Conservation (phyloP, 164 flowering plant species). For the Stephania japonica region DNA sequence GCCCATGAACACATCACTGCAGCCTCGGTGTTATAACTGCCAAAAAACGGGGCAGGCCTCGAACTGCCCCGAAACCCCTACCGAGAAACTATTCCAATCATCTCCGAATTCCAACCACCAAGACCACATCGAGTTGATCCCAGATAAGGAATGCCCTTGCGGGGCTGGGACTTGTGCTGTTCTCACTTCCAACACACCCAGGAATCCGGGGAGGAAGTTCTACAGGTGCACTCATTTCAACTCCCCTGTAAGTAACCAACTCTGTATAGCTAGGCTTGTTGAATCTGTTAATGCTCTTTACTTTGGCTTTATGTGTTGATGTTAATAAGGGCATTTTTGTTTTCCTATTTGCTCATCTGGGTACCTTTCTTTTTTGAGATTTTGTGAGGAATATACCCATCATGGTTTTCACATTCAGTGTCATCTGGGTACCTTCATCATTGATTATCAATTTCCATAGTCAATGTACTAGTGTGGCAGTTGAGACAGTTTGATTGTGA, state of each 20-base stretch:
- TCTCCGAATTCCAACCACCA: not conserved
- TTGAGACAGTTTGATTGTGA: no score
- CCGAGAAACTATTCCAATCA: not conserved
- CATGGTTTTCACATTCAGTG: no score
- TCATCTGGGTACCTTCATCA: no score
- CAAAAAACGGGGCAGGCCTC: constrained; percentile 7
- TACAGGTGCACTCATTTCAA: constrained; percentile 12
- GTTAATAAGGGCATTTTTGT: not conserved
- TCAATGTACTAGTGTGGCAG: no score
- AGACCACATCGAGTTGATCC: not conserved
- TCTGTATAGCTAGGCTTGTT: not conserved
- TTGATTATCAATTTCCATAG: no score
- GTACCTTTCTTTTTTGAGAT: no score
- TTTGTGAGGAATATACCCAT: no score
- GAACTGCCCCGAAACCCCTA: constrained; percentile 10
- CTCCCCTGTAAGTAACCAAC: not conserved
- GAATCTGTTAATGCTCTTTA: not conserved
- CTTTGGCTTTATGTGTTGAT: not conserved
- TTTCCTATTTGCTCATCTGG: no score
- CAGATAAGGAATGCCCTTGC: constrained; percentile 9
- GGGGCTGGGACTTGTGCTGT: constrained; percentile 11
- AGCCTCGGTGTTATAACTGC: not conserved
- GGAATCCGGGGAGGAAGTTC: constrained; percentile 13
- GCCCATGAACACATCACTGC: no score
- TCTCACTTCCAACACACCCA: constrained; percentile 5